Evolutionary conservation across 305 asterid genomes (phyloP), one percentile per base, ranked within the genome.

Genomic region (Fraxinus xanthoxyloides): DNA sequence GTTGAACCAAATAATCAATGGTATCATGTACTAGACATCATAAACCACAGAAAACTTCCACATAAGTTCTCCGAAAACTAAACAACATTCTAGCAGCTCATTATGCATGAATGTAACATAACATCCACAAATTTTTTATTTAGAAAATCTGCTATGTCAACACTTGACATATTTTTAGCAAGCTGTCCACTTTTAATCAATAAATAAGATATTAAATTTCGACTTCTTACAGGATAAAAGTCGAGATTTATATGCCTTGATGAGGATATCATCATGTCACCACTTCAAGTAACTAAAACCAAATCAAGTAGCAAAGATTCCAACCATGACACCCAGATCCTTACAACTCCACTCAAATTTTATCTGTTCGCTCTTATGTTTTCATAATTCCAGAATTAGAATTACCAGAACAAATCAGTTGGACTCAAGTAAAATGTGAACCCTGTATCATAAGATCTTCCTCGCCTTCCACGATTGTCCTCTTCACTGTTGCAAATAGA

Each of bases 341-440:
- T 24, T 35, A 81, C 26, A 81, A 73, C 15, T 26, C 69, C 73
- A 79, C 72, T 69, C 17, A 63, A 83, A 79, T 40, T 46, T 74
- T 38, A 38, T 21, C 23, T 28, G 63, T 40, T 61, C 73, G 23
- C 81, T n/a, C 67, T 72, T 43, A 77, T 54, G 40, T 35, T 51
- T 69, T 35, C 67, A 61, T 35, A 76, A 46, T 76, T 79, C 79
- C 83, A 31, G 63, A 75, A 72, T 63, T 32, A 35, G 87, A 70
- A 70, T 82, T 96, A 95, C 98, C 98, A 90, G 85, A 92, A 92
- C 51, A 93, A 85, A 88, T 92, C 95, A 70, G 87, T 75, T 38
- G 98, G 95, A 82, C 81, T 91, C 69, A 92, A 21, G 81, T 82
- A 88, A 84, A 92, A 88, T 9, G 75, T 79, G 88, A 91, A 87